phyloP scores from a whole-genome alignment of 495 filamentous ascomycete genomes.

The Trichoderma reesei region DNA sequence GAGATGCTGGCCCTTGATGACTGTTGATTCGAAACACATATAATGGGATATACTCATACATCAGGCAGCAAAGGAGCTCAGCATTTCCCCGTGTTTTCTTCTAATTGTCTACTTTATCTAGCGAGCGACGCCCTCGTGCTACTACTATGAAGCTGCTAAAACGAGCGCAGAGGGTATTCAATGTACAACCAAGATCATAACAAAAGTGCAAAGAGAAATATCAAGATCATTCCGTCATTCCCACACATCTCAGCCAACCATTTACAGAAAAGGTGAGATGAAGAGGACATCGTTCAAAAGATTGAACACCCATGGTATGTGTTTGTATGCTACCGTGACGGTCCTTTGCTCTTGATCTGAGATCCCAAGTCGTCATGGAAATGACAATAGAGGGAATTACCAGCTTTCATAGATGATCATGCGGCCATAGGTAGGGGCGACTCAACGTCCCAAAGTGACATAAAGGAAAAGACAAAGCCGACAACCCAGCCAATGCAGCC shows the following conservation, averaged over 20 bases:
- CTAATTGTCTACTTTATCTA: background rate
- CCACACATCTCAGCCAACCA: background rate
- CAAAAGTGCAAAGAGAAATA: background rate
- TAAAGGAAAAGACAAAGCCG: background rate
- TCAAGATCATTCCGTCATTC: background rate
- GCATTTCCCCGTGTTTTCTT: background rate
- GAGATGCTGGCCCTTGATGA: too few species aligned
- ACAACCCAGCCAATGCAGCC: background rate
- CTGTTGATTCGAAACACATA: too few species aligned
- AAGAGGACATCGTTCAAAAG: background rate
- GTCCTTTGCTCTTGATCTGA: background rate
- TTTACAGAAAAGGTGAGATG: too few species aligned
- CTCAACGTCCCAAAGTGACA: background rate
- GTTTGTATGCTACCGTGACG: too few species aligned
- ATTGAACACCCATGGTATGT: background rate
- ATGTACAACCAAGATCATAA: background rate
- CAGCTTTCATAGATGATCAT: too few species aligned
- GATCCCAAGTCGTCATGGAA: background rate
- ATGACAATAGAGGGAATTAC: background rate
- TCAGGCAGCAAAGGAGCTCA: background rate
- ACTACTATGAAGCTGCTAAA: background rate
- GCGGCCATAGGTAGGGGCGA: too few species aligned
- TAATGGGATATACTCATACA: background rate
- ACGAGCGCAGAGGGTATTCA: background rate
- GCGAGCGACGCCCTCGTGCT: background rate